Percentiles rank a stretch among this genome's conserved stretches.
Conservation (phyloP, 2,329 filamentous ascomycete species). For the Sporothrix brasiliensis region DNA sequence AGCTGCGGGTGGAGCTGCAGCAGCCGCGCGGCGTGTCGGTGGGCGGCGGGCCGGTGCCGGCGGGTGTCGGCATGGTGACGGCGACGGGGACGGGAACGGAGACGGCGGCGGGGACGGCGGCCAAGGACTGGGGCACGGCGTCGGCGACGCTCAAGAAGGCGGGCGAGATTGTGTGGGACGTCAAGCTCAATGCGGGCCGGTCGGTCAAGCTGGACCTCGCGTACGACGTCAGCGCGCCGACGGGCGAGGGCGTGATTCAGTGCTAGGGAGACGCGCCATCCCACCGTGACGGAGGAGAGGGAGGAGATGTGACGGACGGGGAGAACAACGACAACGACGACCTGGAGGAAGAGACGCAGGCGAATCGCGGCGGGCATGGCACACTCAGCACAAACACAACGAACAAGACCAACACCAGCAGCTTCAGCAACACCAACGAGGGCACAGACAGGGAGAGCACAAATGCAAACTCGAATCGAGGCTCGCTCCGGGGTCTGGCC, state of each 20-base stretch:
- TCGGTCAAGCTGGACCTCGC: constrained; percentile 61
- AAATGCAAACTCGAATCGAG: background rate
- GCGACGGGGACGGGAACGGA: constrained; percentile 33
- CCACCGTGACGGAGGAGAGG: background rate
- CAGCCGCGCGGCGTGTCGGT: constrained; percentile 52
- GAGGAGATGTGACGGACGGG: background rate
- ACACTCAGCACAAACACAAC: background rate
- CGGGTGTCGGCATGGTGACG: constrained; percentile 34
- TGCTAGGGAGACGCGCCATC: constrained; percentile 32
- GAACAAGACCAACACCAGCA: constrained; percentile 8
- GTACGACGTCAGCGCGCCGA: constrained; percentile 63
- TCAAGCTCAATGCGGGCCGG: constrained; percentile 60
- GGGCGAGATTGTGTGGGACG: constrained; percentile 62
- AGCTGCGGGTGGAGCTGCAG: constrained; percentile 55
- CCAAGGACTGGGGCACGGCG: constrained; percentile 58
- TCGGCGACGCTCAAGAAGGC: constrained; percentile 57
- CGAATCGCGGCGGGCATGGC: background rate
- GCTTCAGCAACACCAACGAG: background rate
- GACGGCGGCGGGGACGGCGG: constrained; percentile 34
- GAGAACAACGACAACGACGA: background rate
- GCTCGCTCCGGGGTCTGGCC: constrained; percentile 15
- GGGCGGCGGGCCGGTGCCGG: constrained; percentile 45
- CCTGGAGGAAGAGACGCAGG: background rate
- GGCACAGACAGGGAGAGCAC: background rate
- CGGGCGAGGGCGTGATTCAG: constrained; percentile 48